Base-by-base conservation (phyloP, 148 eudicot species). In the Suaeda aralocaspica region DNA sequence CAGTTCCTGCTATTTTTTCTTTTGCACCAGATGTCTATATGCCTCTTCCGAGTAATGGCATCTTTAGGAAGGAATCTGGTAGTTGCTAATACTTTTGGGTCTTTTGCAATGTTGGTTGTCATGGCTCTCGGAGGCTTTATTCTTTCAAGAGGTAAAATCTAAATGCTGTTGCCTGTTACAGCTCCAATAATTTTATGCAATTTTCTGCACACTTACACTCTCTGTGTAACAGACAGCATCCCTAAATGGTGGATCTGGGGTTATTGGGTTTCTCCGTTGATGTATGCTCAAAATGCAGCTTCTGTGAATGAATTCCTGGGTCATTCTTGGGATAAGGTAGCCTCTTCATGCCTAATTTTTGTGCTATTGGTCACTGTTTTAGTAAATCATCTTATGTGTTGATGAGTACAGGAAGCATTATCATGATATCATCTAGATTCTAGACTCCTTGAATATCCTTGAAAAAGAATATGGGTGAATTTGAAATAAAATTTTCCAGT, bases 221-320 rank as follows among this genome's bases (percentile, higher is more conserved):
- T 28, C 57, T 22, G 51, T 64, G 53, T 62, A 21, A 70, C 78
- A 82, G 85, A 79, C 22, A 68, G 73, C 55, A 76, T 82, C 66
- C 78, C 81, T 60, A 63, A 61, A 64, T 93, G 98, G 98, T 74
- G 90, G 78, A 82, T 81, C 39, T 93, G 98, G 98, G 98, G 99
- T 77, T 91, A 95, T 73, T 91, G 99, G 99, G 66, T 89, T 79
- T 95, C 99, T 41, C 99, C 99, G 24, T 82, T 95, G 88, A 95
- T 91, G 99, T 95, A 95, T 88, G 97, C 97, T 71, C 97, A 91
- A 79, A 95, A 89, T 88, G 97, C 97, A 59, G 92, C 88, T 81
- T 89, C 97, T 36, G 96, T 92, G 3, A 95, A 91, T 81, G 99
- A 95, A 79, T 95, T 95, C 74, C 89, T 82, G 26, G 93, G 99